phyloP scores from a whole-genome alignment of 495 filamentous ascomycete genomes.

The Talaromyces ruber region DNA sequence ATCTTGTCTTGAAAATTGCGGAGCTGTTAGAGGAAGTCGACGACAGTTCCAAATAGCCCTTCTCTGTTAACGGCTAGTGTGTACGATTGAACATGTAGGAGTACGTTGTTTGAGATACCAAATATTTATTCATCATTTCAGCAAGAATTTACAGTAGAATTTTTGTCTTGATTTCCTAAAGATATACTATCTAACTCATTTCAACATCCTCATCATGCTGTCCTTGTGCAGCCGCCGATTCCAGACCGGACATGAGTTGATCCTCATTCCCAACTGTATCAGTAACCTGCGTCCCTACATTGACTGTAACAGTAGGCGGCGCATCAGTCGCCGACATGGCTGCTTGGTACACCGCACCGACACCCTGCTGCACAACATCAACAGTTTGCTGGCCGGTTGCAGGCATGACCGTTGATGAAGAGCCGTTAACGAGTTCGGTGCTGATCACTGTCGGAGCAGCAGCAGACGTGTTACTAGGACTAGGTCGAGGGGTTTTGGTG shows the following conservation, averaged over 20 bases:
- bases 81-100: not conserved
- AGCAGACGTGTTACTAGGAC: not conserved
- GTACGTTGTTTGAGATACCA: slow-evolving; percentile 1
- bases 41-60: not conserved
- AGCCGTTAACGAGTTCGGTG: not conserved
- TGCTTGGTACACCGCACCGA: slow-evolving; percentile 2
- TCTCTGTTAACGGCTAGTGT: not conserved
- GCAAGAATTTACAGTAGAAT: not conserved
- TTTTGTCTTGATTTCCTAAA: not conserved
- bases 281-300: not conserved
- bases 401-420: not conserved
- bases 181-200: slow-evolving; percentile 17
- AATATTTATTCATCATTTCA: not conserved
- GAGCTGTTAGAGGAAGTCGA: slow-evolving; percentile 22
- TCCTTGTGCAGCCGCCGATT: not conserved
- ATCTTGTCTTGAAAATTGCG: slow-evolving; percentile 35
- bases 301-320: not conserved
- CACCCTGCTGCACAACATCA: slow-evolving; percentile 5
- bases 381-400: not conserved
- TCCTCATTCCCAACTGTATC: not conserved
- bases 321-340: not conserved
- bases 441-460: not conserved
- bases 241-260: not conserved
- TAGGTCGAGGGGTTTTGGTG: not conserved
- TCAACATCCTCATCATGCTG: slow-evolving; percentile 28